Percentiles rank a stretch among this genome's conserved stretches.
Evolutionary conservation across 202 grass and related monocot genomes (phyloP).

Genomic region (Digitaria exilis): DNA sequence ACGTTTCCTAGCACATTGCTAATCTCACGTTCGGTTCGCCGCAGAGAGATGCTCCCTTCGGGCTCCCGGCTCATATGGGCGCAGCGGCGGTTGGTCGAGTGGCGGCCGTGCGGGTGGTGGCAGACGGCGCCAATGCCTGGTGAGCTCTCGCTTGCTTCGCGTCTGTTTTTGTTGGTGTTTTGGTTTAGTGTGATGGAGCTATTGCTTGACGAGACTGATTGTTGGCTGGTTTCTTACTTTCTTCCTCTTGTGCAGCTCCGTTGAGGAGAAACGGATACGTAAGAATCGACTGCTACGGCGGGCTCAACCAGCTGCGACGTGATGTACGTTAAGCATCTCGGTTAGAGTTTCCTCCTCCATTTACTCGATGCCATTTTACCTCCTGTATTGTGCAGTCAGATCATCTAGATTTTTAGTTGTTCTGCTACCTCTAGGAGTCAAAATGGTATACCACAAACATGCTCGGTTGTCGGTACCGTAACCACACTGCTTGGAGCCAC

Average conservation of each 20-base stretch:
- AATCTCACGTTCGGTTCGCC: not conserved
- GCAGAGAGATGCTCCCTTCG: slow-evolving; percentile 11
- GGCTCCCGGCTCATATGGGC: slow-evolving; percentile 62
- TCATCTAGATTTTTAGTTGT: not conserved
- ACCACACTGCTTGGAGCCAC: not conserved
- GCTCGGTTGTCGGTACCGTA: not conserved
- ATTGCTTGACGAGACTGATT: not conserved
- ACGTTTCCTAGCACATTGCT: slow-evolving; percentile 15
- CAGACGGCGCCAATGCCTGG: slow-evolving; percentile 37
- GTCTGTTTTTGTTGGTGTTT: not conserved
- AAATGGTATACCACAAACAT: not conserved
- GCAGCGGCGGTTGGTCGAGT: slow-evolving; percentile 55
- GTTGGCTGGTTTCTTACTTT: slow-evolving; percentile 15
- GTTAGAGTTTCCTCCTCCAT: slow-evolving; percentile 35
- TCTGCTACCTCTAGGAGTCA: not conserved
- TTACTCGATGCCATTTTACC: not conserved
- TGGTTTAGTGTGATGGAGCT: not conserved
- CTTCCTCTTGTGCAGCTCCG: slow-evolving; percentile 45
- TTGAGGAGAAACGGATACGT: slow-evolving; percentile 68
- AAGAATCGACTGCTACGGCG: slow-evolving; percentile 85
- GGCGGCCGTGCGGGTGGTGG: slow-evolving; percentile 78
- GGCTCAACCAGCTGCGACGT: slow-evolving; percentile 97
- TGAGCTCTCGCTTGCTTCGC: slow-evolving; percentile 33
- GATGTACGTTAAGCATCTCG: slow-evolving; percentile 73
- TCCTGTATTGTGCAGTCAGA: not conserved